A percentile compares a stretch with the other conserved stretches of the same genome.
phyloP scores from a whole-genome alignment of 306 rosid genomes.

The Cucumis hystrix region DNA sequence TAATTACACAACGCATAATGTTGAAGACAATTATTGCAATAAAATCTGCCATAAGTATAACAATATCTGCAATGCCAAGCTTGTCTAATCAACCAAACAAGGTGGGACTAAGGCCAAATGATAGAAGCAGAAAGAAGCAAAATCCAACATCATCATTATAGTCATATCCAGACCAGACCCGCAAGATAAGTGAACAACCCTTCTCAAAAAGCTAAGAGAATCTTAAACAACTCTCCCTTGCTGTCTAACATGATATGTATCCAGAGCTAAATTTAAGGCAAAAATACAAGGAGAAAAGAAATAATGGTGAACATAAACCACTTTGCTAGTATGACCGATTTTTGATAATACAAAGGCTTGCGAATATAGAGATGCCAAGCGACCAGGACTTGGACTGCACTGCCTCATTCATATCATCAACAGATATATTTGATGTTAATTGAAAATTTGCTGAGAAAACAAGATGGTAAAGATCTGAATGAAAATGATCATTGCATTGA shows the following conservation, averaged over 20 bases:
- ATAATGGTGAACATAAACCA: neutral
- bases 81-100: neutral
- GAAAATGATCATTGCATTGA: conserved; percentile 13
- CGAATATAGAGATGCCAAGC: neutral
- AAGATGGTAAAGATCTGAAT: neutral
- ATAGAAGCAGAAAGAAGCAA: neutral
- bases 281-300: neutral
- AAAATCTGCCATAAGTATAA: neutral
- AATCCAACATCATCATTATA: neutral
- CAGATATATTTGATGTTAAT: conserved; percentile 14
- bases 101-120: neutral
- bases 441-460: conserved; percentile 4
- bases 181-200: neutral
- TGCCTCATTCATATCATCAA: conserved; percentile 10
- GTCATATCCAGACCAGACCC: neutral
- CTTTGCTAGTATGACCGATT: neutral
- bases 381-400: neutral
- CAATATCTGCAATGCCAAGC: conserved; percentile 2
- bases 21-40: conserved; percentile 1
- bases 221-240: neutral
- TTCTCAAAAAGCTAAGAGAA: neutral
- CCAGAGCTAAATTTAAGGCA: neutral
- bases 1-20: neutral
- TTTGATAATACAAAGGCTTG: conserved; percentile 4
- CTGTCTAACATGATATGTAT: neutral